phyloP scores from a whole-genome alignment of 768 basidiomycete genomes.

The Termitomyces bulborhizus region DNA sequence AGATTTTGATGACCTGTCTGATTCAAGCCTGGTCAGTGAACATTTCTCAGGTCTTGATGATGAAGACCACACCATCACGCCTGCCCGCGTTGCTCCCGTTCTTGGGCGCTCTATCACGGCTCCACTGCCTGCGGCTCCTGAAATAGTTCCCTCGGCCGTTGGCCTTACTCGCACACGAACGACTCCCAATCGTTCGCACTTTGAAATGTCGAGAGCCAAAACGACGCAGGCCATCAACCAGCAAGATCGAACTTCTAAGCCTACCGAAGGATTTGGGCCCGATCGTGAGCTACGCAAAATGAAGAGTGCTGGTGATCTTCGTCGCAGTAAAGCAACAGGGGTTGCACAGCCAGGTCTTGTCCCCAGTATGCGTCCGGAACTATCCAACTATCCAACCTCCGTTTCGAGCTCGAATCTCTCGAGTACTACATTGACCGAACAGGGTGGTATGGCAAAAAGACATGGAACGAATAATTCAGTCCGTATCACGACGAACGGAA shows the following conservation, averaged over 20 bases:
- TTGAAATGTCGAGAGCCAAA: conserved; percentile 35
- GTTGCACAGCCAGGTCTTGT: conserved; percentile 20
- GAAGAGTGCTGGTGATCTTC: conserved; percentile 84
- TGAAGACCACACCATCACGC: conserved; percentile 73
- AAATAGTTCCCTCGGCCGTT: conserved; percentile 23
- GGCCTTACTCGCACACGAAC: conserved; percentile 68
- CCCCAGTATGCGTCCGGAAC: conserved; percentile 26
- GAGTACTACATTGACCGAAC: conserved; percentile 27
- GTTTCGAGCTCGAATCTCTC: conserved; percentile 66
- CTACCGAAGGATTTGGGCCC: conserved; percentile 34
- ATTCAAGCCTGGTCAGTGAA: conserved; percentile 41
- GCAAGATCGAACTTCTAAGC: conserved; percentile 15
- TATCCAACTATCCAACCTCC: conserved; percentile 53
- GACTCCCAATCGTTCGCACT: conserved; percentile 59
- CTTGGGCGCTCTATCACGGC: conserved; percentile 48
- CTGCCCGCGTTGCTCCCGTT: conserved; percentile 44
- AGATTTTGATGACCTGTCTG: conserved; percentile 56
- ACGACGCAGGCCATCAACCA: conserved; percentile 18
- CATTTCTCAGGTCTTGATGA: conserved; percentile 38
- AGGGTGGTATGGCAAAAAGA: conserved; percentile 38
- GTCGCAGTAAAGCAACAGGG: conserved; percentile 33
- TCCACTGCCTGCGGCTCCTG: conserved; percentile 29
- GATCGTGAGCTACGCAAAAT: conserved; percentile 71
- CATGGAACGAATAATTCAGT: conserved; percentile 50
- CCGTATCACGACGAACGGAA: conserved; percentile 28